Percentiles rank a stretch among this genome's conserved stretches.
phyloP scores from a whole-genome alignment of 1,284 basidiomycete genomes.

The Kalmanozyma brasiliensis region DNA sequence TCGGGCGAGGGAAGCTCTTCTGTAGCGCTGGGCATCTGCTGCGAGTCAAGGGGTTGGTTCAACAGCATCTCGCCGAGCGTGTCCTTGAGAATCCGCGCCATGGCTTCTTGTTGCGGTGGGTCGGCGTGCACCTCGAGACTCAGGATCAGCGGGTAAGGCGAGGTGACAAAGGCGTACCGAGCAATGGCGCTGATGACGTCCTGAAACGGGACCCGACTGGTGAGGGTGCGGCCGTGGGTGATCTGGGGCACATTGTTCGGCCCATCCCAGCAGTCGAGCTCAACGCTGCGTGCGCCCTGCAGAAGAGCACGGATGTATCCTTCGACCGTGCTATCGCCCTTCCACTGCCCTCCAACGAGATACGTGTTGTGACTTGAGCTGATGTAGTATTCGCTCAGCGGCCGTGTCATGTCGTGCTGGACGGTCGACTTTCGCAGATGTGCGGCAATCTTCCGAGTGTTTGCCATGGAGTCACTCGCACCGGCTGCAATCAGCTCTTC shows the following conservation, averaged over 20 bases:
- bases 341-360: slow-evolving; percentile 90
- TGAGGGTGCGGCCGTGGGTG: slow-evolving; percentile 93
- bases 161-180: slow-evolving; percentile 91
- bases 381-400: slow-evolving; percentile 88
- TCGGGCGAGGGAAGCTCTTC: slow-evolving; percentile 83
- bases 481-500: slow-evolving; percentile 46
- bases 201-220: slow-evolving; percentile 83
- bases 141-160: slow-evolving; percentile 92
- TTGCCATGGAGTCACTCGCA: slow-evolving; percentile 29
- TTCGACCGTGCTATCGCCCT: slow-evolving; percentile 92
- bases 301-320: slow-evolving; percentile 93
- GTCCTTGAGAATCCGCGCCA: slow-evolving; percentile 81
- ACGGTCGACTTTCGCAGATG: slow-evolving; percentile 47
- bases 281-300: slow-evolving; percentile 87
- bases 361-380: slow-evolving; percentile 98
- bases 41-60: slow-evolving; percentile 56
- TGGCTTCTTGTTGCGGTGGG: slow-evolving; percentile 81
- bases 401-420: slow-evolving; percentile 75
- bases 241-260: slow-evolving; percentile 70
- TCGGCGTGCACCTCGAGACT: slow-evolving; percentile 93
- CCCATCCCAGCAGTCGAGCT: slow-evolving; percentile 90
- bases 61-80: slow-evolving; percentile 80
- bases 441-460: slow-evolving; percentile 35
- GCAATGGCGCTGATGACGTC: slow-evolving; percentile 87
- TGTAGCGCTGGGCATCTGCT: slow-evolving; percentile 68